phyloP scores from a whole-genome alignment of 2,329 filamentous ascomycete species.

The Ascochyta viciae-villosae region DNA sequence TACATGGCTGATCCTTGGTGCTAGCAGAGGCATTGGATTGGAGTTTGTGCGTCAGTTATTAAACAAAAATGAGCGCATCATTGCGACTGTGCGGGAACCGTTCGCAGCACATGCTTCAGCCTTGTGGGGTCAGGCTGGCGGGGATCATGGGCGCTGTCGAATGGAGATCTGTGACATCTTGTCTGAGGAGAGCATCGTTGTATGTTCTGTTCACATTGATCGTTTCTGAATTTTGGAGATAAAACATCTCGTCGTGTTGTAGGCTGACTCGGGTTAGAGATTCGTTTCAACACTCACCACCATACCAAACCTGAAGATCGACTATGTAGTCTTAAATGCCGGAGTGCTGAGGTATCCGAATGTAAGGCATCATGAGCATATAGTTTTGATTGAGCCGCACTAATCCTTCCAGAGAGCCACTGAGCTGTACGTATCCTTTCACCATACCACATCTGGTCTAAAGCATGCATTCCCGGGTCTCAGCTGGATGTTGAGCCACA shows the following conservation, averaged over 20 bases:
- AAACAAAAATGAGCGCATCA: conserved; percentile 55
- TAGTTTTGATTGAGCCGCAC: conserved; percentile 25
- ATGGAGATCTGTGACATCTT: conserved; percentile 62
- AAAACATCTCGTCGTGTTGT: not conserved
- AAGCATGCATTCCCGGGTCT: conserved; percentile 28
- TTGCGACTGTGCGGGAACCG: conserved; percentile 59
- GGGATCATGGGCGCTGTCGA: conserved; percentile 55
- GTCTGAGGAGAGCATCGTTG: conserved; percentile 59
- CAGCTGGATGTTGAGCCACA: conserved; percentile 13
- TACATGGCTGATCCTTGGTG: conserved; percentile 57
- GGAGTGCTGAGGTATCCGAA: conserved; percentile 64
- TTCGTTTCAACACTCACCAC: conserved; percentile 52
- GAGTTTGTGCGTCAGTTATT: conserved; percentile 62
- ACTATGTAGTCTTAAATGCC: conserved; percentile 64
- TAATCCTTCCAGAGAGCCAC: conserved; percentile 56
- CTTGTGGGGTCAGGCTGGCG: conserved; percentile 52
- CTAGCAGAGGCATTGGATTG: conserved; percentile 58
- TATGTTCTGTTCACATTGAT: conserved; percentile 22
- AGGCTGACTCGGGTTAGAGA: conserved; percentile 41
- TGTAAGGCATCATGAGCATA: conserved; percentile 48
- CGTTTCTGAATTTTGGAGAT: not conserved
- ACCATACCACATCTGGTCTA: conserved; percentile 30
- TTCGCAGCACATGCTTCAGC: conserved; percentile 50
- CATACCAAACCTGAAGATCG: conserved; percentile 55
- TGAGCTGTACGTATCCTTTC: conserved; percentile 53